Percentiles rank a stretch among this genome's conserved stretches.
Conservation (phyloP, 371 early-diverging fungal species). For the Scutellospora calospora region DNA sequence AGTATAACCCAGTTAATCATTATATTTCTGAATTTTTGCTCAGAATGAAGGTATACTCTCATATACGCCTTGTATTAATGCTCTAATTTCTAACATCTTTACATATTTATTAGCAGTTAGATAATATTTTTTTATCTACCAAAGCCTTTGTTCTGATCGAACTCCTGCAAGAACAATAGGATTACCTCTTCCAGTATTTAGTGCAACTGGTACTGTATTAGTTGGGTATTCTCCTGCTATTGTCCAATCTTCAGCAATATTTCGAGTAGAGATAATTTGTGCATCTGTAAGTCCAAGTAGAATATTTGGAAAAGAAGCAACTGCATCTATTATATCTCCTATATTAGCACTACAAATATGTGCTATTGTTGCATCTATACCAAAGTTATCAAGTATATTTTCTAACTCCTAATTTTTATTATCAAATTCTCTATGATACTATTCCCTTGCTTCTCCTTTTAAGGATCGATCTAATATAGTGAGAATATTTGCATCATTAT, state of each 20-base stretch:
- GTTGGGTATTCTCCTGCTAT: no score
- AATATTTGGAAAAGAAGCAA: slow-evolving; percentile 6
- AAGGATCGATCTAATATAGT: neutral
- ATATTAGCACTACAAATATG: neutral
- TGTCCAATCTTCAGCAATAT: no score
- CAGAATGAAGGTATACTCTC: no score
- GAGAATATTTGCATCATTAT: no score
- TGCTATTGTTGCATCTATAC: neutral
- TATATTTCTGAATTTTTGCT: no score
- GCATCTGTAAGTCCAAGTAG: neutral
- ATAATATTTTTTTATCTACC: neutral
- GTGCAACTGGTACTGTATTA: no score
- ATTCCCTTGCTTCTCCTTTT: neutral
- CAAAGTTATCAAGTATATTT: no score
- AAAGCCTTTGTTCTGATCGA: neutral
- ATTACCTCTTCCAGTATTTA: neutral
- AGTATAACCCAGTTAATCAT: neutral
- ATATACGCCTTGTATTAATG: no score
- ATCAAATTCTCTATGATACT: neutral
- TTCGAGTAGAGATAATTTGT: no score
- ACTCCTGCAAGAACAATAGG: neutral
- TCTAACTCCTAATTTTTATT: neutral
- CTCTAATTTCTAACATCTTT: no score
- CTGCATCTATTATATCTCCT: neutral
- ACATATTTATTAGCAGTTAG: neutral